These are phyloP conservation scores for Arthroderma uncinatum DNA, from an alignment of 2,329 filamentous ascomycete genomes.

Conservation along the genomic window DNA sequence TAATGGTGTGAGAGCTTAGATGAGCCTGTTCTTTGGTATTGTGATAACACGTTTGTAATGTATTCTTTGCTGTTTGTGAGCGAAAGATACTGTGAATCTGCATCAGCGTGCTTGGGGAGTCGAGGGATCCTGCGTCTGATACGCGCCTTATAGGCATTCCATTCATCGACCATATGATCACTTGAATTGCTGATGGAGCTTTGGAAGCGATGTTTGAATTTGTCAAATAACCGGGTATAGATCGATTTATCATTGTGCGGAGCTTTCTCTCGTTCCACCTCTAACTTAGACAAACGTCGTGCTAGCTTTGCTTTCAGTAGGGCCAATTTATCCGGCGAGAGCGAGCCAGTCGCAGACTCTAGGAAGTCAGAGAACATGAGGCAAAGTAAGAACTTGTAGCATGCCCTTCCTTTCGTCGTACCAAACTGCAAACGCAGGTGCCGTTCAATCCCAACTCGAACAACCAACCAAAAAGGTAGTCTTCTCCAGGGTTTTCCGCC, in stretches of 20 bases:
- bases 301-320: constrained; percentile 44
- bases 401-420: constrained; percentile 33
- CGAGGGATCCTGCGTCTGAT: constrained; percentile 31
- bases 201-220: constrained; percentile 22
- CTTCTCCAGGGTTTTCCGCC: constrained; percentile 50
- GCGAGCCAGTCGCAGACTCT: constrained; percentile 23
- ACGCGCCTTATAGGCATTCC: constrained; percentile 32
- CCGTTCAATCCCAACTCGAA: constrained; percentile 49
- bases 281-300: constrained; percentile 48
- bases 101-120: constrained; percentile 32
- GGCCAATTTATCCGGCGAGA: constrained; percentile 28
- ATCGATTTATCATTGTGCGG: constrained; percentile 3
- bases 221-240: constrained; percentile 24
- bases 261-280: constrained; percentile 28
- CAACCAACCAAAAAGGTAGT: constrained; percentile 49
- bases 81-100: constrained; percentile 25
- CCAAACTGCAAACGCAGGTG: constrained; percentile 28
- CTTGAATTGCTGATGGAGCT: constrained; percentile 23
- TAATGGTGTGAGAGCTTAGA: neutral
- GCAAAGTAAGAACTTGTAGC: constrained; percentile 51
- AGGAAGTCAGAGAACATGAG: constrained; percentile 40
- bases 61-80: constrained; percentile 33
- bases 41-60: constrained; percentile 2
- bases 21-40: neutral
- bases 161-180: constrained; percentile 25